Conservation (phyloP, 768 basidiomycete genomes). For the Pleurotus sapidus region DNA sequence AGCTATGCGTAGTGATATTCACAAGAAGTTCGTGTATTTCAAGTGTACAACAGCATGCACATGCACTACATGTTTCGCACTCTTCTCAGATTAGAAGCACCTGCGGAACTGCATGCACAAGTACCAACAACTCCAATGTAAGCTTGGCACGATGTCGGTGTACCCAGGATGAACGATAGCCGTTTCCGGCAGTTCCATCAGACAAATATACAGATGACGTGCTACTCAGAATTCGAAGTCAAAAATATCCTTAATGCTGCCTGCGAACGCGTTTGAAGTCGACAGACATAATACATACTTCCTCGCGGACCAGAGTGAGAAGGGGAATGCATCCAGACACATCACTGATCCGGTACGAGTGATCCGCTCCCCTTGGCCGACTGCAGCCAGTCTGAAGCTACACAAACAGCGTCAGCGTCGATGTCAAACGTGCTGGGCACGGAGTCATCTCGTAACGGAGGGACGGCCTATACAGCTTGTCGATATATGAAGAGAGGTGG, state of each 20-base stretch:
- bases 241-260: not conserved
- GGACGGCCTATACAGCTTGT: no score
- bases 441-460: no score
- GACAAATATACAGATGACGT: not conserved
- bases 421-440: no score
- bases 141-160: no score
- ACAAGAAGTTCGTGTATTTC: not conserved
- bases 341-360: conserved; percentile 1
- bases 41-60: not conserved
- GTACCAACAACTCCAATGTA: not conserved
- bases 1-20: not conserved
- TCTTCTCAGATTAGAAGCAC: not conserved
- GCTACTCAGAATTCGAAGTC: not conserved
- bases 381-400: no score
- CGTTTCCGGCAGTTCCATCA: not conserved
- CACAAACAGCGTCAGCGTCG: no score
- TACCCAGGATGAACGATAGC: no score
- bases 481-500: no score
- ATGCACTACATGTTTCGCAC: not conserved
- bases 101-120: not conserved
- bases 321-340: not conserved
- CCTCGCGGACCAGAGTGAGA: not conserved
- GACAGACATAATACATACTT: not conserved
- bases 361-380: not conserved
- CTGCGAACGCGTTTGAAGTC: not conserved